phyloP scores from a whole-genome alignment of 208 protist species.

The Lotmaria passim region DNA sequence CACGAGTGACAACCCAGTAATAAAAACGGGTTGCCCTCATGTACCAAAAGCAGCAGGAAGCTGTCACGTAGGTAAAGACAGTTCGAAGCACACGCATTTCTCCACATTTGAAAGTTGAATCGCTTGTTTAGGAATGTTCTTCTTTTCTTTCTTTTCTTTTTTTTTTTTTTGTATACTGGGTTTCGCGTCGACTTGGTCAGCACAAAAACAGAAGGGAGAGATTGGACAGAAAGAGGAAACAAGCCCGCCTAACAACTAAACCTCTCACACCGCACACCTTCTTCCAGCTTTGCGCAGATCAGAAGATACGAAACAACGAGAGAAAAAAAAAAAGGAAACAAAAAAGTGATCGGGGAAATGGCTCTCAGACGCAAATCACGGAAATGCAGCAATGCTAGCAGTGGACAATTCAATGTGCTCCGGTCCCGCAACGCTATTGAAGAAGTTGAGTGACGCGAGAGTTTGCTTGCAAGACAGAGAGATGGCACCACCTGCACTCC shows the following conservation, averaged over 20 bases:
- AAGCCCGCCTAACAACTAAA: background rate
- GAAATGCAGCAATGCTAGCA: background rate
- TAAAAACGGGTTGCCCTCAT: too few relatives aligned
- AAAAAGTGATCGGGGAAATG: slow-evolving; percentile 7
- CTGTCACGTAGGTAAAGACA: too few relatives aligned
- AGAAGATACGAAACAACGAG: background rate
- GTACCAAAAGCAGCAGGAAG: too few relatives aligned
- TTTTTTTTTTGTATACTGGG: too few relatives aligned
- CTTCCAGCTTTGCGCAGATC: background rate
- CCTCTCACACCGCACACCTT: background rate
- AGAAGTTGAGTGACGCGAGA: background rate
- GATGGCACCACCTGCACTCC: background rate
- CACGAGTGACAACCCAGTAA: too few relatives aligned
- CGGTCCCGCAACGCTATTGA: background rate
- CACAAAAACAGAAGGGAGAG: background rate
- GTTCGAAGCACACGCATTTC: too few relatives aligned
- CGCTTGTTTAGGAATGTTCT: too few relatives aligned
- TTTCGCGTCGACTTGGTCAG: too few relatives aligned
- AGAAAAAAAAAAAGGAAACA: background rate
- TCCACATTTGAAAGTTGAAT: too few relatives aligned
- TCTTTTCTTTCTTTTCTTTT: too few relatives aligned
- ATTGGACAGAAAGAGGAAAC: background rate
- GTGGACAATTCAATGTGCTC: background rate
- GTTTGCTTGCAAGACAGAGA: too few relatives aligned
- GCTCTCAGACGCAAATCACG: background rate